Evolutionary conservation across 2,329 filamentous ascomycete species (phyloP).

Genomic region (Talaromyces albobiverticillius): DNA sequence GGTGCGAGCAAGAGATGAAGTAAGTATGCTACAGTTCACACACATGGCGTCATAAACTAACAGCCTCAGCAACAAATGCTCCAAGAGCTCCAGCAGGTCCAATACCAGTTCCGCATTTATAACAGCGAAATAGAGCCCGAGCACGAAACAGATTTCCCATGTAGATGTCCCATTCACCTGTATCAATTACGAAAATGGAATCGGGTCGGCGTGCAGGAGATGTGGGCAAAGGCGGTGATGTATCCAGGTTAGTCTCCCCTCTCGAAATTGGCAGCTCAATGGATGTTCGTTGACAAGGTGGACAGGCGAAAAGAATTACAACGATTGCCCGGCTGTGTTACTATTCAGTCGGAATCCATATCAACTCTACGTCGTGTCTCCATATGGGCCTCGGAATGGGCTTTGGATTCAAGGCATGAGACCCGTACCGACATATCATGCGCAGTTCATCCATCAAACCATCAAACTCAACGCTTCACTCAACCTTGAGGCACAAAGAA

Average conservation of each 20-base stretch:
- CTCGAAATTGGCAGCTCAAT: slow-evolving; percentile 23
- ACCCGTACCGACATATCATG: slow-evolving; percentile 32
- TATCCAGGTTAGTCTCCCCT: slow-evolving; percentile 43
- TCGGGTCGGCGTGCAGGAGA: slow-evolving; percentile 38
- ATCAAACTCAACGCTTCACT: slow-evolving; percentile 35
- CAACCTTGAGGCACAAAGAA: slow-evolving; percentile 34
- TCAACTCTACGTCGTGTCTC: slow-evolving; percentile 27
- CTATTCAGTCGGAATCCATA: slow-evolving; percentile 35
- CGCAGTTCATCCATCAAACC: slow-evolving; percentile 33
- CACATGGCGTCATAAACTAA: background rate
- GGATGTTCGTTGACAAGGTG: no score
- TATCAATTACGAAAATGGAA: slow-evolving; percentile 36
- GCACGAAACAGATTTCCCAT: slow-evolving; percentile 41
- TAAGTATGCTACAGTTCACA: slow-evolving; percentile 11
- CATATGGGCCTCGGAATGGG: slow-evolving; percentile 31
- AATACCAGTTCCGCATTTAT: slow-evolving; percentile 40
- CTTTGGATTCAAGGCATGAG: slow-evolving; percentile 18
- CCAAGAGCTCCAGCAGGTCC: slow-evolving; percentile 39
- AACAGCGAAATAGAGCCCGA: slow-evolving; percentile 49
- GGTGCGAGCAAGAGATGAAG: slow-evolving; percentile 40
- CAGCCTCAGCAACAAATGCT: slow-evolving; percentile 43
- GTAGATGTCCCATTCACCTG: slow-evolving; percentile 40
- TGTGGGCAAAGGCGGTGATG: slow-evolving; percentile 47
- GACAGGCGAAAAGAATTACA: slow-evolving; percentile 12
- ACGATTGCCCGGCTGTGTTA: slow-evolving; percentile 12